Percentiles rank a stretch among this genome's conserved stretches.
These are phyloP conservation scores for Nitzschia palea DNA, from an alignment of 108 stramenopile species.

Conservation along the genomic window DNA sequence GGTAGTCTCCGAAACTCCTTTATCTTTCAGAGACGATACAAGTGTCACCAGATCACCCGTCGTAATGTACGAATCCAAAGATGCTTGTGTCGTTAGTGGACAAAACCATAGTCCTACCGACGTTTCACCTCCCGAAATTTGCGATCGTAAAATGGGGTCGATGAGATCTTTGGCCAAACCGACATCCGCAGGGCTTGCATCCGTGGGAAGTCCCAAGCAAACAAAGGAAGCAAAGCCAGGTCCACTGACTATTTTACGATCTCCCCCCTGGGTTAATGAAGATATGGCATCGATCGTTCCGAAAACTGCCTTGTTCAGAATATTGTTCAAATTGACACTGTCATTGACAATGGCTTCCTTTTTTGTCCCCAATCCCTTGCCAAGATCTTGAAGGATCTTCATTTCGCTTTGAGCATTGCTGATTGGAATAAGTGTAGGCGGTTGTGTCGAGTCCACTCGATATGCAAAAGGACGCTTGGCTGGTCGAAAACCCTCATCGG, in stretches of 20 bases:
- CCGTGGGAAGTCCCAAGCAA: slow-evolving; percentile 61
- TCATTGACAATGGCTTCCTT: slow-evolving; percentile 64
- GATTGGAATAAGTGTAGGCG: slow-evolving; percentile 73
- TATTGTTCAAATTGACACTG: slow-evolving; percentile 73
- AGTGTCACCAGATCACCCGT: slow-evolving; percentile 11
- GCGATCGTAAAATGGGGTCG: slow-evolving; percentile 42
- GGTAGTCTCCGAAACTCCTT: slow-evolving; percentile 37
- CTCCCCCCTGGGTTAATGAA: slow-evolving; percentile 5
- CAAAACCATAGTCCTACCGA: slow-evolving; percentile 66
- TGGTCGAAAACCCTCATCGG: slow-evolving; percentile 33
- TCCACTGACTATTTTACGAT: slow-evolving; percentile 20
- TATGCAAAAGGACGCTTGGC: slow-evolving; percentile 73
- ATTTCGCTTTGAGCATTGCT: slow-evolving; percentile 46
- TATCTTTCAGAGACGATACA: slow-evolving; percentile 34
- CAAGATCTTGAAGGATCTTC: slow-evolving; percentile 55
- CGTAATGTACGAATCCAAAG: slow-evolving; percentile 55
- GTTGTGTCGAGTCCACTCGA: slow-evolving; percentile 79
- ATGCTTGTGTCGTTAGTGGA: slow-evolving; percentile 50
- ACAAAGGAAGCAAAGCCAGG: slow-evolving; percentile 59
- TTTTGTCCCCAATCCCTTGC: slow-evolving; percentile 66
- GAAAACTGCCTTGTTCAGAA: slow-evolving; percentile 78
- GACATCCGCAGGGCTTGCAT: slow-evolving; percentile 44
- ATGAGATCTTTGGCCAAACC: slow-evolving; percentile 51
- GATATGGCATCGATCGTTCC: slow-evolving; percentile 57
- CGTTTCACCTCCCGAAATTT: slow-evolving; percentile 35